phyloP scores from a whole-genome alignment of 2,329 filamentous ascomycete genomes.

The Arachnomyces sp. region DNA sequence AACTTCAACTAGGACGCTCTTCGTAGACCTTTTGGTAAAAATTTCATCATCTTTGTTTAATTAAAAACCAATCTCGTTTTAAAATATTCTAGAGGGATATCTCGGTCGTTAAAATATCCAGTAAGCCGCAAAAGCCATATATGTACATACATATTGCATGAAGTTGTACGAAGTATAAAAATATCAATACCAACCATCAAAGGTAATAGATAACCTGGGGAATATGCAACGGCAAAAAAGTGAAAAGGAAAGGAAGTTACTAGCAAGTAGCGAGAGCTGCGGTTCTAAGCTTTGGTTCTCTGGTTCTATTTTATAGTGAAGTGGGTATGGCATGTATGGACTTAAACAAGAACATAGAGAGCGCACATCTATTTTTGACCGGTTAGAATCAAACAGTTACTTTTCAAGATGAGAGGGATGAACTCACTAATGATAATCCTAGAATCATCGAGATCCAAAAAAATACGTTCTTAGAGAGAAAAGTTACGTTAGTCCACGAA shows the following conservation, averaged over 20 bases:
- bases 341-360: conserved; percentile 51
- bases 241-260: background rate
- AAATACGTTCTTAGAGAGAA: conserved; percentile 56
- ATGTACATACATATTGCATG: too few relatives aligned
- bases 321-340: background rate
- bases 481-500: conserved; percentile 6
- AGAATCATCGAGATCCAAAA: conserved; percentile 93
- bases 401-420: conserved; percentile 8
- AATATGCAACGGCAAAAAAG: conserved; percentile 1
- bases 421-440: conserved; percentile 68
- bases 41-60: too few relatives aligned
- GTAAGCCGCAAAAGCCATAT: too few relatives aligned
- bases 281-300: conserved; percentile 8
- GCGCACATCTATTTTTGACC: conserved; percentile 45
- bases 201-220: background rate
- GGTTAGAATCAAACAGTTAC: conserved; percentile 1
- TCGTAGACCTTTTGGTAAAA: too few relatives aligned
- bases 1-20: too few relatives aligned
- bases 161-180: too few relatives aligned
- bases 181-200: conserved; percentile 4
- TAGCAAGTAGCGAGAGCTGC: background rate
- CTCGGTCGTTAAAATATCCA: too few relatives aligned
- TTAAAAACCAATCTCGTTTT: too few relatives aligned
- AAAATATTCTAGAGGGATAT: too few relatives aligned
- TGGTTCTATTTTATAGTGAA: conserved; percentile 4